Percentiles rank a stretch among this genome's conserved stretches.
These are phyloP conservation scores for Metschnikowia amazonensis DNA, from an alignment of 805 yeast species.

Conservation along the genomic window DNA sequence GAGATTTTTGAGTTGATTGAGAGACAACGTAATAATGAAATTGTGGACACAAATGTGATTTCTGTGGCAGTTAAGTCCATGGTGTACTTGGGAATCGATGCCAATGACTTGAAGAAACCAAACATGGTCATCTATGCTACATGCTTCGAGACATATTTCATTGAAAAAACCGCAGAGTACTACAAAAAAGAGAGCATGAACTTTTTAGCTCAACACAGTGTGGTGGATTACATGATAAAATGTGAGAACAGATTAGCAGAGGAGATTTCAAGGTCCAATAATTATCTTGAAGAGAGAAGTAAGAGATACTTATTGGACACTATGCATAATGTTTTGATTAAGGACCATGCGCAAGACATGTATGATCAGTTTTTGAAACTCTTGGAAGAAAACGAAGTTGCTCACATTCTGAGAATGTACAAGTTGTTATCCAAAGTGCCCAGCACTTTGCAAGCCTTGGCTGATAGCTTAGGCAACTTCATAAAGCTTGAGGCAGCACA, in stretches of 20 bases:
- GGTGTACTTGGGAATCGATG: constrained; percentile 87
- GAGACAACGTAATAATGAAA: constrained; percentile 73
- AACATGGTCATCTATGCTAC: constrained; percentile 78
- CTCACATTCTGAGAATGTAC: constrained; percentile 77
- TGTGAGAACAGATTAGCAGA: constrained; percentile 81
- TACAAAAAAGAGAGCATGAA: constrained; percentile 64
- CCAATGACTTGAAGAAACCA: constrained; percentile 80
- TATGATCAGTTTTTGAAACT: constrained; percentile 74
- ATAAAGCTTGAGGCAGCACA: constrained; percentile 50
- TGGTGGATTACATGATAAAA: constrained; percentile 84
- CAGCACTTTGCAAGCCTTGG: constrained; percentile 71
- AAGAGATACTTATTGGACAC: constrained; percentile 71
- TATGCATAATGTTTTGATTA: constrained; percentile 72
- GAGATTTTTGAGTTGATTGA: constrained; percentile 77
- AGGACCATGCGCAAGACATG: constrained; percentile 70
- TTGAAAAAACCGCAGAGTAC: constrained; percentile 64
- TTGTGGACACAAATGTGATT: constrained; percentile 61
- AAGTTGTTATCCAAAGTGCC: constrained; percentile 73
- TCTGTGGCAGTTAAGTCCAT: constrained; percentile 79
- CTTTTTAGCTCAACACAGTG: constrained; percentile 69
- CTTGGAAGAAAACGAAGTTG: constrained; percentile 65
- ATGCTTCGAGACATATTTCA: constrained; percentile 72
- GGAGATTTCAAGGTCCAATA: constrained; percentile 73
- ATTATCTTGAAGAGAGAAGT: constrained; percentile 82
- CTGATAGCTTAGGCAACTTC: constrained; percentile 66